Percentiles rank a stretch among this genome's conserved stretches.
phyloP scores from a whole-genome alignment of 257 asterid genomes.

The Cruciata laevipes region DNA sequence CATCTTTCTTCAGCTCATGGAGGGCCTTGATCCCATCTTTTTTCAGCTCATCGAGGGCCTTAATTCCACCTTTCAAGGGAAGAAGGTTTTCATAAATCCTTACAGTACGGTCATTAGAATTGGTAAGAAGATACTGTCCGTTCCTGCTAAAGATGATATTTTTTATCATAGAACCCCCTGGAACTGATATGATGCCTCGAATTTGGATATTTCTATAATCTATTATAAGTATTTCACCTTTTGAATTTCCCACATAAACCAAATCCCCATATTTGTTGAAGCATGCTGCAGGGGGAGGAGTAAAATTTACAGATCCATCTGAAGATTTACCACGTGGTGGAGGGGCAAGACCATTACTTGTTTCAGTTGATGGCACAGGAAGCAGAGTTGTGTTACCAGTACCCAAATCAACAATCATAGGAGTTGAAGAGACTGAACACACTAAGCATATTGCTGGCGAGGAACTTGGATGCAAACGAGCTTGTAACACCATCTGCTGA shows the following conservation, averaged over 20 bases:
- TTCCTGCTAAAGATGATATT: slow-evolving; percentile 73
- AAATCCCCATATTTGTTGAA: slow-evolving; percentile 77
- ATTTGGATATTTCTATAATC: slow-evolving; percentile 45
- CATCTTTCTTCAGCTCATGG: slow-evolving; percentile 27
- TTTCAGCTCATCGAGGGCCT: slow-evolving; percentile 33
- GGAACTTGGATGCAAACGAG: slow-evolving; percentile 77
- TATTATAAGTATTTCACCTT: slow-evolving; percentile 77
- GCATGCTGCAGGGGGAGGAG: slow-evolving; percentile 93
- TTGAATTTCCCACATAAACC: slow-evolving; percentile 77
- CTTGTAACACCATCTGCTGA: slow-evolving; percentile 71
- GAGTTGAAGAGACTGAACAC: slow-evolving; percentile 86
- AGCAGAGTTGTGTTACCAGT: slow-evolving; percentile 46
- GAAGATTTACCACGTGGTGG: slow-evolving; percentile 56
- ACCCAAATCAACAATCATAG: slow-evolving; percentile 62
- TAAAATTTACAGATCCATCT: slow-evolving; percentile 73
- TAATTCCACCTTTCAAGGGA: slow-evolving; percentile 52
- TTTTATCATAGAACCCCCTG: slow-evolving; percentile 71
- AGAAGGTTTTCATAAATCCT: slow-evolving; percentile 78
- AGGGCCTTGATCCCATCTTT: slow-evolving; percentile 31
- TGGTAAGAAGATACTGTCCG: slow-evolving; percentile 77
- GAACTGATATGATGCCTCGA: slow-evolving; percentile 50
- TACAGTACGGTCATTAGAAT: slow-evolving; percentile 74
- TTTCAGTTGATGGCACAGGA: slow-evolving; percentile 60
- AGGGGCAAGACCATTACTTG: slow-evolving; percentile 40
- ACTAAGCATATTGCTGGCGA: slow-evolving; percentile 75